Base-by-base conservation (phyloP, 2,329 filamentous ascomycete species). In the Ophioceras dolichostomum region DNA sequence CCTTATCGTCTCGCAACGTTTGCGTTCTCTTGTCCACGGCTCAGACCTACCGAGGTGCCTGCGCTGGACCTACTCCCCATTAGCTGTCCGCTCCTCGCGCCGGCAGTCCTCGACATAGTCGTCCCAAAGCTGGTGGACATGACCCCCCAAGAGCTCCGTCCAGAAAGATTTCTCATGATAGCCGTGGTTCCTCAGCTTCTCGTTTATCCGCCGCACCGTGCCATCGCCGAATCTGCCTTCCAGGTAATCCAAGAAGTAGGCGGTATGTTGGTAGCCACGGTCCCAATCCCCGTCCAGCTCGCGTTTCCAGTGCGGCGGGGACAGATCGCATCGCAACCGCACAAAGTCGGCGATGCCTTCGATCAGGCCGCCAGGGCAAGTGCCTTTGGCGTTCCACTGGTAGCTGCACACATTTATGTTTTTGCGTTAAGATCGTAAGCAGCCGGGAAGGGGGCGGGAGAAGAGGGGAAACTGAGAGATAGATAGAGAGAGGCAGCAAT, bases 331-430 rank as follows among this genome's bases (percentile, higher is more conserved):
- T 45, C 75, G 76, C 42, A 96, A 61, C 2, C 89, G 73, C 18
- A 96, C 88, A 74, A 85, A 96, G 59, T 96, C 91, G 16, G 89
- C 89, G 37, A 96, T 76, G 1, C 89, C 89, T 58, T 96, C 89
- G 39, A 94, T 79, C 33, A 96, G 59, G 0, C 91, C 91, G 1
- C 79, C 79, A 0, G 82, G 82, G 31, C 76, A 74, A 4, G 62
- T 62, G 2, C 66, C 68, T 16, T 49, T 62, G 2, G 68, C 81
- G 48, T 85, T 79, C 59, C 84, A 82, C 58, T 96, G 89, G 61
- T 83, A 93, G 60, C 87, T 95, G n/a, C n/a, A n/a, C n/a, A n/a
- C n/a, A n/a, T n/a, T n/a, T n/a, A n/a, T n/a, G n/a, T n/a, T n/a
- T n/a, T n/a, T n/a, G n/a, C n/a, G n/a, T n/a, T n/a, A n/a, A n/a